Evolutionary conservation across 768 basidiomycete species (phyloP), one percentile per base, ranked within the genome.

Genomic region (Leccinum uliginosum): DNA sequence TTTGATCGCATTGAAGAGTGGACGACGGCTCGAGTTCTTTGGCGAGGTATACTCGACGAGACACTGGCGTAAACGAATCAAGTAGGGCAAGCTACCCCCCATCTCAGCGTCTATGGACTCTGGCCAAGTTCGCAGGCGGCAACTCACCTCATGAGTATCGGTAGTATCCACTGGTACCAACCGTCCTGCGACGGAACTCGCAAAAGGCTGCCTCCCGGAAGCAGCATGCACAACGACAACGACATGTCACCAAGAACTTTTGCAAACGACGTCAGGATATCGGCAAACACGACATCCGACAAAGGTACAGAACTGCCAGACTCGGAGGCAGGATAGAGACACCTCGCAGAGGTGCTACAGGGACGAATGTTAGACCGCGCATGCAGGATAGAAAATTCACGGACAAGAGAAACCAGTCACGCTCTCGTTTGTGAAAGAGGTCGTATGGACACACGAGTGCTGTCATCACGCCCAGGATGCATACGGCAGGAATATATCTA

Each of bases 201-300:
- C 19, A 91, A 73, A 43, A 95, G 76, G 61, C 87, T 89, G 47
- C 90, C 87, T 35, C 91, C 88, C 11, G 87, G 86, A 60, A 91
- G 80, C n/a, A 98, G 78, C 86, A 95, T 94, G 67, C 81, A 85
- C 17, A 87, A 63, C 5, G 91, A 93, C 45, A 98, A 75, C 92
- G 92, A 98, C 43, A 94, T 75, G 66, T 98, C 97, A 12, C 96
- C 96, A 19, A 98, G 76, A 40, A 99, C 93, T 75, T 97, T 98
- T 34, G 97, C 95, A 66, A 91, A 96, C 2, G 95, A 98, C 2
- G 97, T 99, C 66, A 95, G 82, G 59, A 98, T 84, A 78, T 98
- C 97, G 57, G 96, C 95, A 57, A 96, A 84, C 45, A 98, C 83
- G 23, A 99, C 84, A 69, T 99, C 97, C 27, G 86, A 85, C 73